Percentiles rank a stretch among this genome's conserved stretches.
phyloP scores from a whole-genome alignment of 2,329 filamentous ascomycete genomes.

The Diaporthe batatas region DNA sequence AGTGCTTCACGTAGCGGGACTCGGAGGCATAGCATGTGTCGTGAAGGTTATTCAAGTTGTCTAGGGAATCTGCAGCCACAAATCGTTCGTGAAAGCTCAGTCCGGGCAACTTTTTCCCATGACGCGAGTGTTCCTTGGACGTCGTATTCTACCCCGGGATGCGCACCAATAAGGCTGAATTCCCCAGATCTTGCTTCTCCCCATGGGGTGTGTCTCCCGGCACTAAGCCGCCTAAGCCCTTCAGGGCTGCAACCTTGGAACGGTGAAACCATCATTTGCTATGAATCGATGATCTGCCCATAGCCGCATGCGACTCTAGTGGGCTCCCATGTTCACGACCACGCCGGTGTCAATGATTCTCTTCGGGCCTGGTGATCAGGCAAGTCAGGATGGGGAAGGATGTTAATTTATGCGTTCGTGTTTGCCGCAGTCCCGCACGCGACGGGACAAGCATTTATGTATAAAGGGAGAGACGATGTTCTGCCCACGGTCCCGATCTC shows the following conservation, averaged over 20 bases:
- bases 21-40: too few relatives aligned
- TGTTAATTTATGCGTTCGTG: not conserved
- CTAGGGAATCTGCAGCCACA: not conserved
- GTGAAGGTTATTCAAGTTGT: not conserved
- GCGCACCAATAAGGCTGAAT: constrained; percentile 31
- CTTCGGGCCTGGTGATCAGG: constrained; percentile 19
- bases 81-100: constrained; percentile 1
- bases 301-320: constrained; percentile 13
- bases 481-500: not conserved
- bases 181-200: constrained; percentile 24
- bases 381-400: constrained; percentile 21
- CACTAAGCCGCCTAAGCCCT: constrained; percentile 16
- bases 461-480: not conserved
- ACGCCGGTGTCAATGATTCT: not conserved
- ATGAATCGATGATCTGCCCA: constrained; percentile 23
- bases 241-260: not conserved
- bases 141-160: constrained; percentile 24
- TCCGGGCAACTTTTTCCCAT: not conserved
- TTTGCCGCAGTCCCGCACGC: constrained; percentile 1
- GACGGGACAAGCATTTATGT: constrained; percentile 1
- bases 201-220: constrained; percentile 17
- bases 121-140: constrained; percentile 15
- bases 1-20: not conserved
- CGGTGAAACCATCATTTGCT: constrained; percentile 3
- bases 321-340: not conserved